Conservation (phyloP, 345 rosid genomes). For the Citropsis articulata region DNA sequence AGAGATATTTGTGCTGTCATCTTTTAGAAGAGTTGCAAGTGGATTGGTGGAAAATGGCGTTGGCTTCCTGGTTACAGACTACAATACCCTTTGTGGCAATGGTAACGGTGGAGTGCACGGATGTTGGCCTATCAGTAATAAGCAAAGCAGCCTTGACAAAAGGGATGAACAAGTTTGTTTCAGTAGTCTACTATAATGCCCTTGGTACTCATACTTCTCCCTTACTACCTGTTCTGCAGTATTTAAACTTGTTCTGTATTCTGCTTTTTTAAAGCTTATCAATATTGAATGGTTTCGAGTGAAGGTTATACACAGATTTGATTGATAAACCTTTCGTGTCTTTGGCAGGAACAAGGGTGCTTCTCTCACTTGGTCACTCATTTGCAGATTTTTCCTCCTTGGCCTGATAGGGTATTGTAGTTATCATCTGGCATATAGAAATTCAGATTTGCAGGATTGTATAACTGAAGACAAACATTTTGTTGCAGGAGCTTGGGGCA, state of each 20-base stretch:
- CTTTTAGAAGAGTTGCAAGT: background rate
- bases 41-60: constrained; percentile 13
- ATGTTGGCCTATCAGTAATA: constrained; percentile 34
- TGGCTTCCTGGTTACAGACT: background rate
- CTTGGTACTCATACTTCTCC: constrained; percentile 44
- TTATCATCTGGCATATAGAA: background rate
- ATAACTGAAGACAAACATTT: background rate
- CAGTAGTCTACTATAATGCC: constrained; percentile 47
- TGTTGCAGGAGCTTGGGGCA: constrained; percentile 40
- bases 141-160: constrained; percentile 46
- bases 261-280: background rate
- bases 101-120: constrained; percentile 42
- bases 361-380: constrained; percentile 26
- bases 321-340: background rate
- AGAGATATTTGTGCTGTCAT: background rate
- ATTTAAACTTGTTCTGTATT: background rate
- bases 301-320: background rate
- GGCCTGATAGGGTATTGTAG: constrained; percentile 31
- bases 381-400: constrained; percentile 39
- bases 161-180: constrained; percentile 56
- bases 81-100: constrained; percentile 38
- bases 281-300: background rate
- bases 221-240: constrained; percentile 39
- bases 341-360: constrained; percentile 30
- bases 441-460: background rate